Evolutionary conservation across 1,284 basidiomycete species (phyloP), one percentile per base, ranked within the genome.

Genomic region (Malassezia vespertilionis): DNA sequence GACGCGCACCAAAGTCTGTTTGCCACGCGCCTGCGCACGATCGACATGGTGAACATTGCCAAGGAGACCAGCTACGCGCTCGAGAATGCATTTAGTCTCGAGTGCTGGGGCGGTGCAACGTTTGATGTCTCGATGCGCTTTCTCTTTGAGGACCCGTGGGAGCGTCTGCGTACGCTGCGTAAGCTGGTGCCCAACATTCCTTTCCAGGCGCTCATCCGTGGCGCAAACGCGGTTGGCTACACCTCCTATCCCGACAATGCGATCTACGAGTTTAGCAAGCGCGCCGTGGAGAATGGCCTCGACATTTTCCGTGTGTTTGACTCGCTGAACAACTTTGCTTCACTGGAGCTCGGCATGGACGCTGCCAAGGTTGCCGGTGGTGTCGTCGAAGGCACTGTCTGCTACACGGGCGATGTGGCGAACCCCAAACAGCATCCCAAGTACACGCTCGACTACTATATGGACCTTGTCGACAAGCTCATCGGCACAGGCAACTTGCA

Each of bases 231-330:
- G 60, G 93, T 99, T 55, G 93, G 93, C 33, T 99, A 97, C 76
- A 97, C 93, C 3, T 89, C 87, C 66, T 97, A 97, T 75, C 91
- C 93, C 24, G 93, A 99, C 74, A 99, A 99, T 67, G 90, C 88
- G 56, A 96, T 99, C 75, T 97, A 99, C 74, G 93, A 97, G 60
- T 74, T 74, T 59, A 72, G 69, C 49, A 71, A 71, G 53, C 76
- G 93, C 74, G 93, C 93, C 17, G 91, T 99, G 22, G 90, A 97
- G 76, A 93, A 91, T 61, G 93, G 93, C 72, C 80, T 97, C 38
- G 93, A 99, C 75, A 99, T 99, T 70, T 99, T 99, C 86, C 81
- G 93, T 72, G 89, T 99, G 47, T 99, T 99, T 64, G 93, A 99
- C 74, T 97, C 93, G 37, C 76, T 99, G 74, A 69, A 69, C 61